A percentile compares a stretch with the other conserved stretches of the same genome.
Evolutionary conservation across 192 early-diverging fungal species (phyloP).

Genomic region (Backusella macrospora): DNA sequence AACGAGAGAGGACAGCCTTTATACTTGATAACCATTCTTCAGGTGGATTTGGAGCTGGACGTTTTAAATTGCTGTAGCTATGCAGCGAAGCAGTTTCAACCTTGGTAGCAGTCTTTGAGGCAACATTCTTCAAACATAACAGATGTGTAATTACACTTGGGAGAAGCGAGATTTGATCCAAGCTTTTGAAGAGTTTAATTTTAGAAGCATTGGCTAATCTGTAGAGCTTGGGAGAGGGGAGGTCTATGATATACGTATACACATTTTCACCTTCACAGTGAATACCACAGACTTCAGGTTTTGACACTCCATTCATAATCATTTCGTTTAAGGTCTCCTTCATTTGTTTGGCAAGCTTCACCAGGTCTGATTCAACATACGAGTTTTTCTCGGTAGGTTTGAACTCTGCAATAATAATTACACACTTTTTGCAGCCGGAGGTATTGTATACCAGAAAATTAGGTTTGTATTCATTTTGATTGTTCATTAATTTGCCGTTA

Average conservation of each 20-base stretch:
- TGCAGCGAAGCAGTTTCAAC: too few species aligned
- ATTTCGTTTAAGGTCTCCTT: constrained; percentile 8
- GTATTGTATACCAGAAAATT: constrained; percentile 3
- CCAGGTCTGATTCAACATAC: constrained; percentile 17
- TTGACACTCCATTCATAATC: constrained; percentile 3
- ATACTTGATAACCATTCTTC: too few species aligned
- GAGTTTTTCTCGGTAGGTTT: constrained; percentile 2
- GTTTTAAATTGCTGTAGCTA: too few species aligned
- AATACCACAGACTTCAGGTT: constrained; percentile 14
- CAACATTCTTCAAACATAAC: constrained; percentile 12
- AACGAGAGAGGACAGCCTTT: too few species aligned
- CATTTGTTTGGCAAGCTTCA: constrained; percentile 21
- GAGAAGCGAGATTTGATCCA: constrained; percentile 13
- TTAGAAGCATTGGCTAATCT: constrained; percentile 9
- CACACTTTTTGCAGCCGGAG: constrained; percentile 1
- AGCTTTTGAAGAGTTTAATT: constrained; percentile 1
- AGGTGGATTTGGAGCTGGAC: too few species aligned
- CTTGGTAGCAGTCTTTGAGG: neutral
- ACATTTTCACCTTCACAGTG: constrained; percentile 20
- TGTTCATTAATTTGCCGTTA: constrained; percentile 8
- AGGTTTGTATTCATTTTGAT: constrained; percentile 11
- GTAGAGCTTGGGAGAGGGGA: constrained; percentile 23
- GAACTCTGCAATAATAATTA: constrained; percentile 9
- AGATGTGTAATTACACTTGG: constrained; percentile 7
- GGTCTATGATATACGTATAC: constrained; percentile 14